Evolutionary conservation across 2,329 filamentous ascomycete species (phyloP), one percentile per base, ranked within the genome.

Genomic region (Rachicladosporium sp.): DNA sequence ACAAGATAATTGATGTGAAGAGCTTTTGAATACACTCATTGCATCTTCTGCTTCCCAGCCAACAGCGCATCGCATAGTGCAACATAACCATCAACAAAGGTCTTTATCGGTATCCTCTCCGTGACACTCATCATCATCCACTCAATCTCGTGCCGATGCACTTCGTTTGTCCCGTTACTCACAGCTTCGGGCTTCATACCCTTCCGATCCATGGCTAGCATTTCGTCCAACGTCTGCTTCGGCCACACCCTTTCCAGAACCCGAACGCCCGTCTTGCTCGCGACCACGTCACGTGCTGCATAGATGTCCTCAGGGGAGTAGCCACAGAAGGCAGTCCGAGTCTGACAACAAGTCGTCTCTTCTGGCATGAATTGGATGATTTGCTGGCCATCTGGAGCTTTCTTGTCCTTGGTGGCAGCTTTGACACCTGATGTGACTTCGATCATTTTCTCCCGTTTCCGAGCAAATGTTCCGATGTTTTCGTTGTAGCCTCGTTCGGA

Each of bases 401-500:
- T 36, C 33, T 40, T 49, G 7, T 32, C 12, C 9, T 31, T 33
- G 6, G 43, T 46, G 1, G 42, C 45, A 10, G 31, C 35, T 10
- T 21, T 35, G 10, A 49, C 35, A 1, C 13, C 37, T 4, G 38
- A 35, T 3, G 37, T 40, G 12, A 50, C 35, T 10, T 46, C 43
- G 10, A 40, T 33, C 47, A 50, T 49, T 42, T 49, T 50, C 13
- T 44, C 19, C 34, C 48, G 29, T 34, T 43, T 42, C 15, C 37
- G 19, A 6, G 29, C 40, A 33, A 50, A 49, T 2, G 43, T 41
- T 6, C 45, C 47, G 11, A 49, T 46, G 29, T 41, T 43, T 42
- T 49, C 43, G 35, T 50, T 50, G 30, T 35, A 50, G 1, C 48
- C 48, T 32, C 48, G 31, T 33, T 48, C 43, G 33, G 40, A 42